Conservation (phyloP, 2,329 filamentous ascomycete genomes). For the Trichophyton mentagrophytes region DNA sequence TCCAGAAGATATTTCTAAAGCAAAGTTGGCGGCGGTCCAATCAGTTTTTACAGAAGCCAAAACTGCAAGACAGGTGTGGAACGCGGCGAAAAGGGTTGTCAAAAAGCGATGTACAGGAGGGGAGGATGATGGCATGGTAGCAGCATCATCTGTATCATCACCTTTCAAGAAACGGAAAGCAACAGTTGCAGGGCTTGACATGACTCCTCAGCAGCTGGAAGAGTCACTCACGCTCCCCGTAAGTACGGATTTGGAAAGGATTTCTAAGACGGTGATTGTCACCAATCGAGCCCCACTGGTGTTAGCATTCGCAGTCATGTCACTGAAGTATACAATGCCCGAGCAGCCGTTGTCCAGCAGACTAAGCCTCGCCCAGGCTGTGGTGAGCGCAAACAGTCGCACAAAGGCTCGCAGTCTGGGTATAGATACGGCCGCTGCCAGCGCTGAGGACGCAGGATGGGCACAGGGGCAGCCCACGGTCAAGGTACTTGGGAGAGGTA, state of each 20-base stretch:
- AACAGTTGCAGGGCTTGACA: slow-evolving; percentile 6
- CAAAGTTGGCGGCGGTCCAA: slow-evolving; percentile 33
- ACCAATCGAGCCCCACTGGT: slow-evolving; percentile 76
- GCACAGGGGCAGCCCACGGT: slow-evolving; percentile 63
- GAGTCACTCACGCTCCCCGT: slow-evolving; percentile 23
- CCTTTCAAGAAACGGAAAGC: slow-evolving; percentile 26
- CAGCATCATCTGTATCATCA: slow-evolving; percentile 18
- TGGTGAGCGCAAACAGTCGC: slow-evolving; percentile 68
- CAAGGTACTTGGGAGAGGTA: slow-evolving; percentile 57
- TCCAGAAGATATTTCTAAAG: slow-evolving; percentile 38
- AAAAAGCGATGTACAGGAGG: slow-evolving; percentile 40
- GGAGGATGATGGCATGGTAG: slow-evolving; percentile 17
- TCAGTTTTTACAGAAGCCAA: slow-evolving; percentile 41
- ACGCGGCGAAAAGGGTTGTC: slow-evolving; percentile 43
- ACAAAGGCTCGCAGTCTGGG: slow-evolving; percentile 65
- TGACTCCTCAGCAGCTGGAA: slow-evolving; percentile 25
- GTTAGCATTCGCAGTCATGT: slow-evolving; percentile 61
- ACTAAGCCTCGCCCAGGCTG: slow-evolving; percentile 68
- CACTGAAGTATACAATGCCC: slow-evolving; percentile 70
- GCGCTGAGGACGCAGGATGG: slow-evolving; percentile 58
- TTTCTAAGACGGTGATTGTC: slow-evolving; percentile 46
- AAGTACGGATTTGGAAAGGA: slow-evolving; percentile 38
- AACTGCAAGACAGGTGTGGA: slow-evolving; percentile 43
- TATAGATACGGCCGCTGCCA: slow-evolving; percentile 47
- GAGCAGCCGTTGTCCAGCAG: slow-evolving; percentile 75